Evolutionary conservation across 2,329 filamentous ascomycete species (phyloP).

Genomic region (Penicillium sp.): DNA sequence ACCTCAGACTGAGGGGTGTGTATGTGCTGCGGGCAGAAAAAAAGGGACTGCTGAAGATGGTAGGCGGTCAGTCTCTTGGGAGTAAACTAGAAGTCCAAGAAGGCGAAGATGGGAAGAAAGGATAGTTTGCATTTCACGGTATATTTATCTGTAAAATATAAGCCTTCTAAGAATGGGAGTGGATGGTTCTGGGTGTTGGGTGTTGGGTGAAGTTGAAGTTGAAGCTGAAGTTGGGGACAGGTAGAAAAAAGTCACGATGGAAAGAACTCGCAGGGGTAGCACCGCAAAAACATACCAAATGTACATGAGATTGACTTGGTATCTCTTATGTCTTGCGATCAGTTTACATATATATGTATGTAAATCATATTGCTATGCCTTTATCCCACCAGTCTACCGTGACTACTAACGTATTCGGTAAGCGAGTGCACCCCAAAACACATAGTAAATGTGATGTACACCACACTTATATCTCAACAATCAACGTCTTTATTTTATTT

Average conservation of each 20-base stretch:
- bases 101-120: neutral
- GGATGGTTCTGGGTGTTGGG: neutral
- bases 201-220: neutral
- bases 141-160: neutral
- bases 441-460: too few species aligned
- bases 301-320: neutral
- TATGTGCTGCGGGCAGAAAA: constrained; percentile 12
- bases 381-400: too few species aligned
- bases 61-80: constrained; percentile 3
- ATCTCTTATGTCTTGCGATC: neutral
- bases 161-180: neutral
- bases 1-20: constrained; percentile 11
- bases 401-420: too few species aligned
- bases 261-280: neutral
- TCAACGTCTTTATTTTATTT: too few species aligned
- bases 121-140: neutral
- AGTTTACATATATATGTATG: neutral
- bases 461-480: too few species aligned
- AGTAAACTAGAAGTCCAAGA: neutral
- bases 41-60: neutral
- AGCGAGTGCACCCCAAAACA: too few species aligned
- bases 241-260: neutral
- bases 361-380: too few species aligned
- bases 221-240: neutral
- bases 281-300: neutral